Base-by-base conservation (phyloP, 2,329 filamentous ascomycete genomes). In the Fusarium secorum region DNA sequence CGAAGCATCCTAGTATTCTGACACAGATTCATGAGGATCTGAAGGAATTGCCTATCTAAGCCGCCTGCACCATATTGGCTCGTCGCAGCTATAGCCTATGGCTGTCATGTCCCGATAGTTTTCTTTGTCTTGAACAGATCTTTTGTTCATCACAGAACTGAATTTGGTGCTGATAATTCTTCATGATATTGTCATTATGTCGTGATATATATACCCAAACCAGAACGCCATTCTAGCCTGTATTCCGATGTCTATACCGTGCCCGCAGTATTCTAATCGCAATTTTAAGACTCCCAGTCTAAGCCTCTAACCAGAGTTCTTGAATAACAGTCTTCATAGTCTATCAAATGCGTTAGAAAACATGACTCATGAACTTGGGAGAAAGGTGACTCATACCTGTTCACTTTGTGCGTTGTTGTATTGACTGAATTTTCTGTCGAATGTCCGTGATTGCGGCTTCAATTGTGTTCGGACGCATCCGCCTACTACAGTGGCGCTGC, bases 391-490 rank as follows among this genome's bases (percentile, higher is more conserved):
- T 14, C 74, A 46, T 51, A 61, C 73, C 44, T 74, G 66, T 33
- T 75, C 74, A 26, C 74, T 76, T 45, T 71, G 44, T 18, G 44
- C 33, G 35, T 44, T 76, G 24, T 74, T 76, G 53, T 76, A 76
- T 35, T 72, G 64, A 35, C 55, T 62, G n/a, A 76, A 75, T 18
- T 64, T 71, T 51, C 72, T 66, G 39, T 76, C 74, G 45, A 76
- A 75, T 4, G 59, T 65, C 26, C 66, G 36, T 30, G 73, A 66
- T n/a, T 66, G 64, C 38, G 58, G 57, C 46, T 45, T 56, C 35
- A 76, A 67, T 22, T 72, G 68, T n/a, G 62, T 56, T 11, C 56
- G 66, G 32, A 76, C 49, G 54, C 61, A 72, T 15, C 61, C 48
- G 2, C 48, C 60, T 8, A 71, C 64, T 26, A 65, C 44, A 33